phyloP scores from a whole-genome alignment of 208 protist genomes.

The Leishmania gerbilli region DNA sequence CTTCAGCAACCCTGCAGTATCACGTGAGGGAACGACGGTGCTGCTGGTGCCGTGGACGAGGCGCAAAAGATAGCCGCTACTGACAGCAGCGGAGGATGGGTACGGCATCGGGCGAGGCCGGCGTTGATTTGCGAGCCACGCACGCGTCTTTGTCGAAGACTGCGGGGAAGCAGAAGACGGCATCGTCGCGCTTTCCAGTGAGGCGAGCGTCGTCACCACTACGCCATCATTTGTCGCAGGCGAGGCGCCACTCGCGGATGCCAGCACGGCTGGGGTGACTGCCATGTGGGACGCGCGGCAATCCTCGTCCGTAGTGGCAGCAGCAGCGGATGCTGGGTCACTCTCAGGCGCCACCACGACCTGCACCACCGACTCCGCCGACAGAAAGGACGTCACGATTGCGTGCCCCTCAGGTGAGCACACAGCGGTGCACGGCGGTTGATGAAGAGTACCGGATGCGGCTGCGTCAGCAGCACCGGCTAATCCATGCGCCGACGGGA shows the following conservation, averaged over 20 bases:
- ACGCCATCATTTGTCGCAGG: neutral
- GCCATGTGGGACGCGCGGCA: neutral
- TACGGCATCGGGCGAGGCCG: slow-evolving; percentile 20
- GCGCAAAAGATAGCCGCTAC: slow-evolving; percentile 14
- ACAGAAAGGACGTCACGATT: neutral
- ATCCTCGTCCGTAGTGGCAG: neutral
- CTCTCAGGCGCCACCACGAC: neutral
- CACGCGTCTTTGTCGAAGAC: neutral
- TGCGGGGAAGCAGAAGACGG: neutral
- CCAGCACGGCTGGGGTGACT: neutral
- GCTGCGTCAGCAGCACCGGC: neutral
- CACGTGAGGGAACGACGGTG: neutral
- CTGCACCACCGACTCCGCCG: neutral
- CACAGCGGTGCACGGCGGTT: neutral
- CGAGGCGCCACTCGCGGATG: neutral
- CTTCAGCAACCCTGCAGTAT: neutral
- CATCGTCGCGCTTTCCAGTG: neutral
- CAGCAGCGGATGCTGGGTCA: neutral
- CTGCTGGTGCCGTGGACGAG: neutral
- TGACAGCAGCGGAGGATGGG: slow-evolving; percentile 17
- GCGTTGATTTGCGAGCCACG: slow-evolving; percentile 13
- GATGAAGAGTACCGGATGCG: neutral
- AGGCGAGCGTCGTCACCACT: too few species aligned
- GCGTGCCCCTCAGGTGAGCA: neutral
- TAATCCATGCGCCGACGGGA: neutral